Evolutionary conservation across 2,329 filamentous ascomycete genomes (phyloP), one percentile per base, ranked within the genome.

Genomic region (Diaporthe citrichinensis): DNA sequence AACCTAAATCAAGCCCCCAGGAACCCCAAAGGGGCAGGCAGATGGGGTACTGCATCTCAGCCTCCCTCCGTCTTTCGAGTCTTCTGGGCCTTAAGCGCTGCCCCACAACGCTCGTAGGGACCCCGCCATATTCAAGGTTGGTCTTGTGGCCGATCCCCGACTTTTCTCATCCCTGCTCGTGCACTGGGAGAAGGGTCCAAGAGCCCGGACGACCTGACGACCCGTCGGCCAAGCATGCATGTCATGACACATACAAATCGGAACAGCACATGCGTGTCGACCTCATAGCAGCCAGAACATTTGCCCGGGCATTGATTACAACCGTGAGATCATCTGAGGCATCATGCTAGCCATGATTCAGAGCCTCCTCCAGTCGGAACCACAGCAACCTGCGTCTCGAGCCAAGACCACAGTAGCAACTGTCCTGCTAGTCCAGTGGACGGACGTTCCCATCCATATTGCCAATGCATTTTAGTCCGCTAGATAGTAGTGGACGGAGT

Each of bases 11-110:
- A 44, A 44, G 59, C 28, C 62, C 28, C 28, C 25, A 65, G 34
- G 23, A 25, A 39, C 14, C 46, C 23, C 23, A 23, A 53, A 53
- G 4, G 31, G 46, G 65, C 46, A 53, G 23, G 46, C 62, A 67
- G 44, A 68, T 68, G 62, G 62, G 62, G 46, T 20, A 23, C 41
- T 34, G 41, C 17, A 34, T 3, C 41, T 49, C 28, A 17, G 62
- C 46, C 44, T 68, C 41, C 46, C 20, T 28, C 34, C 28, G 44
- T 10, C 62, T 9, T 28, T 55, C n/a, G 20, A 55, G 49, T 69
- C 46, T 55, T 69, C 65, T 69, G 49, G 65, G 65, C 65, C 65
- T 28, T 69, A 55, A 36, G 44, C 65, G 49, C 34, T 28, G 65
- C 65, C 65, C 65, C 65, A 69, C 65, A 69, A 23, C 6, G 10